phyloP scores from a whole-genome alignment of 1,139 yeast species.

The Suhomyces chickasaworum region DNA sequence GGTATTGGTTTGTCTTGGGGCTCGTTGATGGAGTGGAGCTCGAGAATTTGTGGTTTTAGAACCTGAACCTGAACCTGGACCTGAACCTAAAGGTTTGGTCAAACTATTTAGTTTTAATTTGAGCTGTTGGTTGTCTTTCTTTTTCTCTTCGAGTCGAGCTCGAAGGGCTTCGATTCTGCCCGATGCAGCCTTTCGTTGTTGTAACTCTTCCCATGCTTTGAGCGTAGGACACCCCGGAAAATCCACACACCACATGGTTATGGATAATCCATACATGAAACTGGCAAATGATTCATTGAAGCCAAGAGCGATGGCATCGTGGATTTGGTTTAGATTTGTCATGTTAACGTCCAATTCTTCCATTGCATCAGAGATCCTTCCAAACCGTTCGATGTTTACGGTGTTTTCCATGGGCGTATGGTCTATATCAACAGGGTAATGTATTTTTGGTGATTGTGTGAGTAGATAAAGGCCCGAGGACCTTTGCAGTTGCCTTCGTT shows the following conservation, averaged over 20 bases:
- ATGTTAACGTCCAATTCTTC: constrained; percentile 54
- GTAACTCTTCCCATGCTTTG: constrained; percentile 37
- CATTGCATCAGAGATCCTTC: constrained; percentile 53
- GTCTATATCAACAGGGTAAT: constrained; percentile 45
- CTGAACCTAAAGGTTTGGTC: neutral
- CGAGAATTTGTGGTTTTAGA: neutral
- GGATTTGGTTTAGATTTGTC: constrained; percentile 48
- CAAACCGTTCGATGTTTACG: constrained; percentile 35
- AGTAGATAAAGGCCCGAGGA: constrained; percentile 45
- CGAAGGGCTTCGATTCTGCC: constrained; percentile 27
- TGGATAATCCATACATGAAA: constrained; percentile 59
- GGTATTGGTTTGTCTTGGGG: neutral
- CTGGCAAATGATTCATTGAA: constrained; percentile 67
- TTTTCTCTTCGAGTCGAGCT: constrained; percentile 25
- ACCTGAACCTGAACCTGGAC: too few species aligned
- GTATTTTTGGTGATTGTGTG: constrained; percentile 46
- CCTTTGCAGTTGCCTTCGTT: constrained; percentile 36
- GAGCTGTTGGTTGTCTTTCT: constrained; percentile 30
- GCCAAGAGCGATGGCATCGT: constrained; percentile 50
- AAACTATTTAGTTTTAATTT: constrained; percentile 23
- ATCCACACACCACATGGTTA: constrained; percentile 69
- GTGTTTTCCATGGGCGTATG: constrained; percentile 41
- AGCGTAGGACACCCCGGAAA: constrained; percentile 48
- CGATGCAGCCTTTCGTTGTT: constrained; percentile 29
- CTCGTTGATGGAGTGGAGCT: neutral